Evolutionary conservation across 1,139 yeast genomes (phyloP), one percentile per base, ranked within the genome.

Genomic region (Kodamaea ohmeri): DNA sequence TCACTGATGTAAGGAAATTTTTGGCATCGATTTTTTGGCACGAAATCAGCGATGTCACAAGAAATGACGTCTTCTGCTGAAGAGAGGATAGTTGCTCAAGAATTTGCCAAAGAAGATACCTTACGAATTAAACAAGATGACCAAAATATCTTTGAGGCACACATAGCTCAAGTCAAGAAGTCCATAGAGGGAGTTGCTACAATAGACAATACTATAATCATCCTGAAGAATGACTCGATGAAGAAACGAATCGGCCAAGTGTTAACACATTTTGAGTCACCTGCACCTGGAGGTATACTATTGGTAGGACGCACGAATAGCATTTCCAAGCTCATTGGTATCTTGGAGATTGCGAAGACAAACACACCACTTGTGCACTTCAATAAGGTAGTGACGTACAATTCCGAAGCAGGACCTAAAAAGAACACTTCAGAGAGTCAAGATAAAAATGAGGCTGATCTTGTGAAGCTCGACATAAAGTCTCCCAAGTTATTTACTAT

Each of bases 191-290:
- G 16, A 14, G 25, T 25, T 18, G 30, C 27, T 6, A 34, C 34
- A 8, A 20, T 34, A n/a, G 13, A 19, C 17, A 32, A 34, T 12
- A 29, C 18, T 4, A 37, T 53, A 16, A 45, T 47, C 27, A 49
- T 61, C 4, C 48, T 53, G 32, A 58, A 57, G 41, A 59, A 60
- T 41, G 65, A 61, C 37, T 47, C 56, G 7, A 61, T 60, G 38
- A 52, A 58, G 34, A 38, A 42, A 8, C 45, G 48, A 32, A 51
- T 59, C 2, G 48, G 44, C 4, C 52, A 49, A 29, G 46, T 57
- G 4, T 25, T 32, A 12, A 6, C 12, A 14, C 40, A 41, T 12
- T 35, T 38, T 21, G 32, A 35, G 17, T 5, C 29, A 4, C 2
- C 33, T 2, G 11, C 8, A 3, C 7, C 30, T 9, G 33, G 33